These are phyloP conservation scores for Sonneratia caseolaris DNA, from an alignment of 345 rosid genomes.

Conservation along the genomic window DNA sequence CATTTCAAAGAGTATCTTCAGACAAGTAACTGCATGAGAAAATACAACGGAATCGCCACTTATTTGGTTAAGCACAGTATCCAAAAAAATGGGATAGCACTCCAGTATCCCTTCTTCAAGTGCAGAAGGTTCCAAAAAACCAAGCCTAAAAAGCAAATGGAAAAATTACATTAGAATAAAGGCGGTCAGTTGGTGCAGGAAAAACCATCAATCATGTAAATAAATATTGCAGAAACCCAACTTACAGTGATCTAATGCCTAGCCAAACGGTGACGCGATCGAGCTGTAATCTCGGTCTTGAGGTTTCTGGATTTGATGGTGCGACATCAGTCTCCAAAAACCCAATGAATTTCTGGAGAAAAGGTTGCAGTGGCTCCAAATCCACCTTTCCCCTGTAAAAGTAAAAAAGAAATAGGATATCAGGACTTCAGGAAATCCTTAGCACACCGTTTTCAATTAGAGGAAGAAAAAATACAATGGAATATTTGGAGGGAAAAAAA, in stretches of 20 bases:
- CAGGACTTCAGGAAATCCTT: not conserved
- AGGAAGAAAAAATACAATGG: not conserved
- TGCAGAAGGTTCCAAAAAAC: slow-evolving; percentile 85
- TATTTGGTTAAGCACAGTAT: slow-evolving; percentile 81
- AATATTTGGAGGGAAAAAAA: not conserved
- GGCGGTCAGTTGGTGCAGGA: slow-evolving; percentile 4
- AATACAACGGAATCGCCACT: slow-evolving; percentile 83
- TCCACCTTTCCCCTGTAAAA: slow-evolving; percentile 65
- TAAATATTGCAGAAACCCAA: slow-evolving; percentile 14
- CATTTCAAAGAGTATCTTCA: slow-evolving; percentile 83
- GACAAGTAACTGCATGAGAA: slow-evolving; percentile 76
- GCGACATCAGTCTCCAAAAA: slow-evolving; percentile 72
- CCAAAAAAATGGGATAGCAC: slow-evolving; percentile 87
- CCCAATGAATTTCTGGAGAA: slow-evolving; percentile 66
- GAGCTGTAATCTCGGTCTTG: slow-evolving; percentile 60
- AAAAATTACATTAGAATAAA: slow-evolving; percentile 9
- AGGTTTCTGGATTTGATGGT: slow-evolving; percentile 43
- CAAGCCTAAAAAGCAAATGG: slow-evolving; percentile 51
- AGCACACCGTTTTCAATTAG: not conserved
- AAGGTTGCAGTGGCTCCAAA: slow-evolving; percentile 88
- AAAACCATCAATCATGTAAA: slow-evolving; percentile 3
- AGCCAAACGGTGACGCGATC: slow-evolving; percentile 79
- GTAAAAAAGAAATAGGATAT: slow-evolving; percentile 15
- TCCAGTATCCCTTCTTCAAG: slow-evolving; percentile 93
- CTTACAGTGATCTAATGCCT: slow-evolving; percentile 87